Conservation (phyloP, 495 filamentous ascomycete genomes). For the Neurospora hispaniola region DNA sequence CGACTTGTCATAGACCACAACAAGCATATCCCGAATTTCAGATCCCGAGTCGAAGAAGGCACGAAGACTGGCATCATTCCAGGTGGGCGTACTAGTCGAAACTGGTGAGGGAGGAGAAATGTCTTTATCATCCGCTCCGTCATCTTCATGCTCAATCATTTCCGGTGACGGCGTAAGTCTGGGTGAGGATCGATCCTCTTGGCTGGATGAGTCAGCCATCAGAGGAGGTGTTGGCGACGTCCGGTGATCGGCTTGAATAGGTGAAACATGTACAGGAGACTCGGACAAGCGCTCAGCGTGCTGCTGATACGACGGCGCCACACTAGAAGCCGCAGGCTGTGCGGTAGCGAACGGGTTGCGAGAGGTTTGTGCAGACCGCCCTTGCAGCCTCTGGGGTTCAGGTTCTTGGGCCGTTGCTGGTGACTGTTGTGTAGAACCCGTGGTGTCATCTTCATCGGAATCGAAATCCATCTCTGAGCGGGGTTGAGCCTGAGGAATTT, state of each 20-base stretch:
- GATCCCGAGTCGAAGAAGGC: conserved; percentile 85
- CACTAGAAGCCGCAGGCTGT: conserved; percentile 13
- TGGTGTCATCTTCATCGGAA: conserved; percentile 28
- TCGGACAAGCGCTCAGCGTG: conserved; percentile 51
- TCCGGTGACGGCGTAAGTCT: conserved; percentile 60
- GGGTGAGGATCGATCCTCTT: conserved; percentile 51
- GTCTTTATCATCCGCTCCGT: conserved; percentile 30
- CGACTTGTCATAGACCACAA: conserved; percentile 84
- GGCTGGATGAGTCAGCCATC: conserved; percentile 54
- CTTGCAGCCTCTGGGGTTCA: conserved; percentile 3
- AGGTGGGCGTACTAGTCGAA: conserved; percentile 40
- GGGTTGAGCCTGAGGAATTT: conserved; percentile 39
- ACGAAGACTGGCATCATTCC: conserved; percentile 76
- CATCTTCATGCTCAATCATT: conserved; percentile 41
- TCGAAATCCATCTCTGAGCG: conserved; percentile 42
- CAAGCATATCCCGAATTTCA: conserved; percentile 83
- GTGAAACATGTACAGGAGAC: conserved; percentile 68
- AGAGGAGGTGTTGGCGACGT: conserved; percentile 38
- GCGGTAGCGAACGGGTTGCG: conserved; percentile 17
- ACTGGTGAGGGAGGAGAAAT: conserved; percentile 36
- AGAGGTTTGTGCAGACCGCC: conserved; percentile 14
- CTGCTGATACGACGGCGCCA: conserved; percentile 13
- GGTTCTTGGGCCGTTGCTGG: conserved; percentile 4
- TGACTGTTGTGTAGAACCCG: conserved; percentile 15
- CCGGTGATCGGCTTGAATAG: conserved; percentile 34